Evolutionary conservation across 192 early-diverging fungal genomes (phyloP).

Genomic region (Coemansia aciculifera): DNA sequence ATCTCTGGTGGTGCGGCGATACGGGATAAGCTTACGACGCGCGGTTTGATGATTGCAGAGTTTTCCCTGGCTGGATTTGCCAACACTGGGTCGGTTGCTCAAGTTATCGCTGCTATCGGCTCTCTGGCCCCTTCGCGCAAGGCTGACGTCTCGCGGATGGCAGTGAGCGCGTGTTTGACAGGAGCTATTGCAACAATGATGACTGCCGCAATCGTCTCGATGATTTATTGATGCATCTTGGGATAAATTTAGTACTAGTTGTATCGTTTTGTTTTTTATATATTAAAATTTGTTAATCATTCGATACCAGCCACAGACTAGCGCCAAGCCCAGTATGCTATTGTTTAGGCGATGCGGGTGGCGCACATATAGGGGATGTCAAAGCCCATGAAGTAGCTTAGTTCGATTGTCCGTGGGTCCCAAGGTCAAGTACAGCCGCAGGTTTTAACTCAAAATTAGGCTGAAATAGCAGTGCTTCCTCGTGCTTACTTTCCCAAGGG

Average conservation of each 20-base stretch:
- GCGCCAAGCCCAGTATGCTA: not conserved
- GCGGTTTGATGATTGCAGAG: conserved; percentile 58
- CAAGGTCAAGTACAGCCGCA: not conserved
- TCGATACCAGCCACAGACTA: conserved; percentile 6
- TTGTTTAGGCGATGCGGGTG: not conserved
- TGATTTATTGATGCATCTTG: conserved; percentile 44
- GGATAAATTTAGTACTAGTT: conserved; percentile 1
- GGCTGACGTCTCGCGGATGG: conserved; percentile 70
- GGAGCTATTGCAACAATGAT: conserved; percentile 79
- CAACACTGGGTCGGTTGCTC: conserved; percentile 82
- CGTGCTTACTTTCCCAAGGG: not conserved
- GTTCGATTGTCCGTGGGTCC: not conserved
- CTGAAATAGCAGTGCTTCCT: not conserved
- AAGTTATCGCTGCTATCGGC: conserved; percentile 75
- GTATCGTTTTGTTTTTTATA: not conserved
- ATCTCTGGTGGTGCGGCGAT: conserved; percentile 17
- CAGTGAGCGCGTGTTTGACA: conserved; percentile 74
- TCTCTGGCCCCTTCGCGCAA: conserved; percentile 74
- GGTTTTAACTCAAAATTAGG: not conserved
- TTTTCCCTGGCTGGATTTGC: conserved; percentile 86
- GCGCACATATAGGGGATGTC: not conserved
- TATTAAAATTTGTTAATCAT: not conserved
- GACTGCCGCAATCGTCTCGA: conserved; percentile 81
- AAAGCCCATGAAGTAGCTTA: not conserved
- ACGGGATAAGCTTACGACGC: conserved; percentile 42